Percentiles rank a stretch among this genome's conserved stretches.
Evolutionary conservation across 164 flowering plant species (phyloP).

Genomic region (Kingdonia uniflora): DNA sequence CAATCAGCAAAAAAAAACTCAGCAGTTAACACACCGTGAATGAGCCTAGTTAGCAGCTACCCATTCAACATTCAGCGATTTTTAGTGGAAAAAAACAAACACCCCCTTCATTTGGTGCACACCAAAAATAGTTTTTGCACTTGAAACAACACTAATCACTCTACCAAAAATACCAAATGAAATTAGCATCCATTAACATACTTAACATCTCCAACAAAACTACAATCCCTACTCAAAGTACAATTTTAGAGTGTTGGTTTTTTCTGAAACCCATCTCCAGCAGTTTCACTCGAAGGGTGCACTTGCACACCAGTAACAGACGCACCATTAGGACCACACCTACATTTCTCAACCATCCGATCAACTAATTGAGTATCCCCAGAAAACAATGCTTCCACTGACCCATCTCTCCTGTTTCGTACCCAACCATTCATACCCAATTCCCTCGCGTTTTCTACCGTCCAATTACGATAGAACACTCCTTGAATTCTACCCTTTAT

Average conservation of each 20-base stretch:
- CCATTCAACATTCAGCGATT: no score
- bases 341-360: slow-evolving; percentile 75
- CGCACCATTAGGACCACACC: slow-evolving; percentile 71
- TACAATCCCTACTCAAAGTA: no score
- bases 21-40: no score
- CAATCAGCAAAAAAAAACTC: no score
- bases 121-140: no score
- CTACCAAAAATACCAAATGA: no score
- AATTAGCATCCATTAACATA: no score
- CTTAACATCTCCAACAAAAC: no score
- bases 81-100: no score
- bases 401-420: slow-evolving; percentile 30
- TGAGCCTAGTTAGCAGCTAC: no score
- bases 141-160: no score
- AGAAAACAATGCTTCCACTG: slow-evolving; percentile 68
- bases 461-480: slow-evolving; percentile 86
- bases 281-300: slow-evolving; percentile 51
- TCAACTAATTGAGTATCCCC: slow-evolving; percentile 50
- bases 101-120: no score
- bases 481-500: slow-evolving; percentile 86
- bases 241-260: slow-evolving; percentile 52
- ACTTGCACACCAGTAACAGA: slow-evolving; percentile 59
- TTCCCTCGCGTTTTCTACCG: slow-evolving; percentile 60
- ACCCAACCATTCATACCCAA: slow-evolving; percentile 47
- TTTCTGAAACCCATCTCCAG: slow-evolving; percentile 54